Base-by-base conservation (phyloP, 306 rosid species). In the Sicyos edulis region DNA sequence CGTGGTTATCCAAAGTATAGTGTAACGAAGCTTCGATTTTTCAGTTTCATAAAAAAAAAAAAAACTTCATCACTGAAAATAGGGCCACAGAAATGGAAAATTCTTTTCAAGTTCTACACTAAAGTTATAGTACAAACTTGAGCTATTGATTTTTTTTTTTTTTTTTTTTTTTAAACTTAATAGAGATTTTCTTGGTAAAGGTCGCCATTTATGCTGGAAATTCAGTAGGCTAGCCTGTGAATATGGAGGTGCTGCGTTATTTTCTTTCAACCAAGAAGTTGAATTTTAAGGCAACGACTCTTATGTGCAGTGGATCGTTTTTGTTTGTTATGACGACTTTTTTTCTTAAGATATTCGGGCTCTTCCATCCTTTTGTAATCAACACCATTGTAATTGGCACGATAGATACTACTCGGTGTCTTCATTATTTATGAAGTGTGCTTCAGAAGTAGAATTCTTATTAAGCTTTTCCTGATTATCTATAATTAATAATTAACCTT, bases 1-100 rank as follows among this genome's bases (percentile, higher is more conserved):
- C n/a, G n/a, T n/a, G n/a, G n/a, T n/a, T n/a, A n/a, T n/a, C n/a
- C n/a, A n/a, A n/a, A n/a, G n/a, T n/a, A n/a, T n/a, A n/a, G n/a
- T n/a, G n/a, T n/a, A n/a, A n/a, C n/a, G n/a, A n/a, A n/a, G n/a
- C n/a, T n/a, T n/a, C n/a, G n/a, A n/a, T n/a, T n/a, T n/a, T n/a
- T n/a, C n/a, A n/a, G n/a, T n/a, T n/a, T n/a, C n/a, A n/a, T n/a
- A n/a, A n/a, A n/a, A n/a, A n/a, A n/a, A n/a, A n/a, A n/a, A n/a
- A n/a, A n/a, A 63, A 63, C 52, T 63, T 40, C 2, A 37, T 63
- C 26, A 17, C 69, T 40, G 70, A 62, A 62, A 32, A 61, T 16
- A 49, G 53, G n/a, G 19, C 19, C 7, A 15, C 19, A 51, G 17
- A 15, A 51, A 15, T 51, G 19, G 54, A 16, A 51, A 51, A 4